A percentile compares a stretch with the other conserved stretches of the same genome.
phyloP scores from a whole-genome alignment of 75 land plant genomes.

The Sequoia sempervirens region DNA sequence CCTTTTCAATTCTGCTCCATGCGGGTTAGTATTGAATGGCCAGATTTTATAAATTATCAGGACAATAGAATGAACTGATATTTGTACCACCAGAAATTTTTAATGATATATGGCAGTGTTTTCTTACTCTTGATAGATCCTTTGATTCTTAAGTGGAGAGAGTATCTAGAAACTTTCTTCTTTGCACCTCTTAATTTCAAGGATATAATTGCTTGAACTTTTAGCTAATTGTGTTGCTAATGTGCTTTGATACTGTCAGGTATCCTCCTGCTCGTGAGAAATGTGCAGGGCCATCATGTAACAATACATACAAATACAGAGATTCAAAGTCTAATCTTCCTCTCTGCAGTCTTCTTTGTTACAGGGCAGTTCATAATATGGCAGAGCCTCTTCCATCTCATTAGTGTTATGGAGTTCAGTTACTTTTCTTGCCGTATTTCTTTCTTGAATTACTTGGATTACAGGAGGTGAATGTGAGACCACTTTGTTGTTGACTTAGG shows the following conservation, averaged over 20 bases:
- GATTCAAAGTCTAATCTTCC: conserved; percentile 43
- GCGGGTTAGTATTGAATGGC: conserved; percentile 20
- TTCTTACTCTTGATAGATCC: neutral
- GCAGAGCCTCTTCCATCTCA: conserved; percentile 7
- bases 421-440: neutral
- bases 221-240: neutral
- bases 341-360: conserved; percentile 54
- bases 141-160: neutral
- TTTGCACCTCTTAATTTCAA: neutral
- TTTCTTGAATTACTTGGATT: neutral
- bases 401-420: neutral
- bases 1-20: conserved; percentile 27
- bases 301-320: conserved; percentile 44
- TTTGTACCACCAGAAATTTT: neutral
- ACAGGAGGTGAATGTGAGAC: neutral
- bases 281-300: conserved; percentile 45
- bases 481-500: neutral
- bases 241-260: conserved; percentile 13
- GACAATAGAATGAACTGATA: neutral
- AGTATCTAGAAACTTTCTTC: neutral
- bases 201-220: neutral
- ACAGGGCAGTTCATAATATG: conserved; percentile 32
- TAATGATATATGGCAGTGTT: conserved; percentile 4
- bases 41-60: neutral
- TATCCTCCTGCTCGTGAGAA: conserved; percentile 48